Evolutionary conservation across 2,329 filamentous ascomycete genomes (phyloP).

Genomic region (Purpureocillium lavendulum): DNA sequence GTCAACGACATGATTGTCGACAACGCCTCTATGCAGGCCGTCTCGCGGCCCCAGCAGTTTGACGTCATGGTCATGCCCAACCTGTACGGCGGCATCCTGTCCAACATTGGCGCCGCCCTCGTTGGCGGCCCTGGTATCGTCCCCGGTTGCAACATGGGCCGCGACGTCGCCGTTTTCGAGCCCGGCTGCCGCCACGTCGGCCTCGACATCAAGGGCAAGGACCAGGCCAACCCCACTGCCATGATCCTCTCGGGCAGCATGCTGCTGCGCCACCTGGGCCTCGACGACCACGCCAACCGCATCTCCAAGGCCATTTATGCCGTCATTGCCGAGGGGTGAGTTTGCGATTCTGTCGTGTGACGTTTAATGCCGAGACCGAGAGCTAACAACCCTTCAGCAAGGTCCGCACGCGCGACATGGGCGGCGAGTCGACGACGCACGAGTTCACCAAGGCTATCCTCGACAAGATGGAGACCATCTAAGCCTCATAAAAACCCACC

Average conservation of each 20-base stretch:
- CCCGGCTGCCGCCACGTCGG: conserved; percentile 98
- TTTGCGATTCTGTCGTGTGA: background rate
- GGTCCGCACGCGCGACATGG: conserved; percentile 91
- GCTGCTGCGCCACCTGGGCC: conserved; percentile 92
- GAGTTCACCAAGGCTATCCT: conserved; percentile 93
- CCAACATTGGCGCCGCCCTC: conserved; percentile 95
- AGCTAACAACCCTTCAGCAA: conserved; percentile 52
- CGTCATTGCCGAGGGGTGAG: conserved; percentile 83
- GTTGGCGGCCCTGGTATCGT: conserved; percentile 96
- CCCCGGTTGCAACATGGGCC: conserved; percentile 98
- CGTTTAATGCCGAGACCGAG: background rate
- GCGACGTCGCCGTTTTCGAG: conserved; percentile 97
- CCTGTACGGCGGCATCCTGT: conserved; percentile 96
- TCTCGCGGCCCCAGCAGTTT: conserved; percentile 93
- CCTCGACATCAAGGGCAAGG: conserved; percentile 99
- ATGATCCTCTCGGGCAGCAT: conserved; percentile 92
- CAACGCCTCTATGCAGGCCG: conserved; percentile 99
- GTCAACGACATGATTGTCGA: conserved; percentile 99
- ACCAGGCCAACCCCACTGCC: conserved; percentile 96
- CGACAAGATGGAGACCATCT: conserved; percentile 83
- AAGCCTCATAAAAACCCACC: conserved; percentile 24
- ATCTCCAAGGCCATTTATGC: conserved; percentile 79
- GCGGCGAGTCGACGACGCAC: conserved; percentile 79
- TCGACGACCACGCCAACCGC: conserved; percentile 96
- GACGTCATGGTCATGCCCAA: conserved; percentile 99